These are phyloP conservation scores for Rhizopogon rudus DNA, from an alignment of 768 basidiomycete species.

Conservation along the genomic window DNA sequence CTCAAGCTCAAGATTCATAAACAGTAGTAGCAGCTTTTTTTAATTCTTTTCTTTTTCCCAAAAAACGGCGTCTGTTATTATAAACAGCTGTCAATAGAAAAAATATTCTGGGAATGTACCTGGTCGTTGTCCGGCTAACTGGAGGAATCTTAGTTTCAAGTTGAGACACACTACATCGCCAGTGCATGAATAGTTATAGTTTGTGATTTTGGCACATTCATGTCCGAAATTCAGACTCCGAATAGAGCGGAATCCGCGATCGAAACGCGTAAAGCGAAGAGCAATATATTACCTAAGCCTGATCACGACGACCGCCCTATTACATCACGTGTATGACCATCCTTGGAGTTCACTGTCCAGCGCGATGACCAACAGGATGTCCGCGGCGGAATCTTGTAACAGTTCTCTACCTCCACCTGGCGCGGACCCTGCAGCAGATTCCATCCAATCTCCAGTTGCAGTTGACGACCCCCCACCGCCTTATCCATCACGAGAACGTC, in stretches of 20 bases:
- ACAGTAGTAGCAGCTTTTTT: neutral
- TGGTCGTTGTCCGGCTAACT: neutral
- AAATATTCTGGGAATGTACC: neutral
- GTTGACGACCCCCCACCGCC: constrained; percentile 64
- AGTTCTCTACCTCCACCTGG: neutral
- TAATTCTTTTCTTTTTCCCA: neutral
- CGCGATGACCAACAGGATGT: neutral
- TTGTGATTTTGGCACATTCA: no score
- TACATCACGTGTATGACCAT: neutral
- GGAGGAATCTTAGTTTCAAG: no score
- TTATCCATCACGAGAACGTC: constrained; percentile 51
- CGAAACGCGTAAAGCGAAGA: no score
- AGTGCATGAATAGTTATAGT: no score
- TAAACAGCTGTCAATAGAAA: neutral
- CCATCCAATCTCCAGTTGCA: constrained; percentile 4
- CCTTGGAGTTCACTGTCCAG: no score
- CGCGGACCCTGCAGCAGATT: constrained; percentile 3
- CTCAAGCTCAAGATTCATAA: no score
- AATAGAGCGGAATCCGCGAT: no score
- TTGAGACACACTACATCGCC: no score
- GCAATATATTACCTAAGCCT: no score
- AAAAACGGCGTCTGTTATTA: no score
- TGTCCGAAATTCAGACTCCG: no score
- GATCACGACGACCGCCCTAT: no score
- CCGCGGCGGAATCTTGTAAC: neutral